Evolutionary conservation across 2,329 filamentous ascomycete genomes (phyloP).

Genomic region (Stagonosporopsis rhizophila): DNA sequence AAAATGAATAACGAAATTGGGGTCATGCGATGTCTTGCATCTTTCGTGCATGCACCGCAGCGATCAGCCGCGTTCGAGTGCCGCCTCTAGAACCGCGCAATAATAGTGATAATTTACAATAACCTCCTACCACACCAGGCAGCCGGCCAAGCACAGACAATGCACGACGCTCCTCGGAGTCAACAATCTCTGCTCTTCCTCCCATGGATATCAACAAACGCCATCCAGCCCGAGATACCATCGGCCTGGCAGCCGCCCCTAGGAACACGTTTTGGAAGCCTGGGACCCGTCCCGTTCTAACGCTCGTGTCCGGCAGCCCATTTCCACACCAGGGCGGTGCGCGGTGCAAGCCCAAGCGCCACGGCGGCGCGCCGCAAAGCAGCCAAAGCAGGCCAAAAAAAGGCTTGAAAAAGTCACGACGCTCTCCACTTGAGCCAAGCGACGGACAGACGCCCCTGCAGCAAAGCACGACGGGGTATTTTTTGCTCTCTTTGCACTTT

Average conservation of each 20-base stretch:
- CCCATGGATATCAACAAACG: slow-evolving; percentile 2
- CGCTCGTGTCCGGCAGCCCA: slow-evolving; percentile 10
- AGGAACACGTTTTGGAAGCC: slow-evolving; percentile 1
- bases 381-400: slow-evolving; percentile 7
- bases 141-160: background rate
- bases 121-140: background rate
- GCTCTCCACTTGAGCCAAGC: slow-evolving; percentile 7
- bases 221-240: slow-evolving; percentile 2
- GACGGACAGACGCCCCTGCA: slow-evolving; percentile 16
- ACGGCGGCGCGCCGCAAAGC: background rate
- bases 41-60: slow-evolving; percentile 10
- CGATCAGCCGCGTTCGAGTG: slow-evolving; percentile 5
- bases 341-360: background rate
- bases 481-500: background rate
- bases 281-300: slow-evolving; percentile 11
- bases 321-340: background rate
- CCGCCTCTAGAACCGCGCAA: slow-evolving; percentile 5
- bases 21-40: slow-evolving; percentile 20
- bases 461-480: background rate
- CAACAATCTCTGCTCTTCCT: background rate
- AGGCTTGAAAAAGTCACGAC: slow-evolving; percentile 5
- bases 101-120: slow-evolving; percentile 1
- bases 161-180: slow-evolving; percentile 3
- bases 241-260: background rate
- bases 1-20: slow-evolving; percentile 8